These are phyloP conservation scores for Tetrapisispora phaffii DNA, from an alignment of 805 yeast genomes.

Conservation along the genomic window DNA sequence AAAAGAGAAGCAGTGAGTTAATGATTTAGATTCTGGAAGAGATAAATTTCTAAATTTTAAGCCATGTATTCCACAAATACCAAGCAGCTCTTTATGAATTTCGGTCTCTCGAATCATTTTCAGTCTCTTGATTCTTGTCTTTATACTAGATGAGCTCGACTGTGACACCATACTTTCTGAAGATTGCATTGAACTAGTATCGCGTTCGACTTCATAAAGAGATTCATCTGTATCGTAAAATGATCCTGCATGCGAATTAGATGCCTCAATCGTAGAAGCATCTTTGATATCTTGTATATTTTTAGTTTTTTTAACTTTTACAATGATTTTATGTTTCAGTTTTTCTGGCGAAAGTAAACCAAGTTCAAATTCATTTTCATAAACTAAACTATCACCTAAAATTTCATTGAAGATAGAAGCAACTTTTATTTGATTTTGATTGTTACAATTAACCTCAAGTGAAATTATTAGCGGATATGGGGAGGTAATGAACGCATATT, in stretches of 20 bases:
- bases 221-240: slow-evolving; percentile 25
- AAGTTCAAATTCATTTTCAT: slow-evolving; percentile 3
- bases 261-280: neutral
- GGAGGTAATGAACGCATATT: slow-evolving; percentile 81
- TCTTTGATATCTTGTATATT: neutral
- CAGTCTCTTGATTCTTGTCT: slow-evolving; percentile 27
- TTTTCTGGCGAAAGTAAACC: slow-evolving; percentile 63
- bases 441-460: slow-evolving; percentile 71
- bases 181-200: slow-evolving; percentile 8
- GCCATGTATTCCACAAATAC: slow-evolving; percentile 44
- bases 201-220: slow-evolving; percentile 26
- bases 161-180: slow-evolving; percentile 7
- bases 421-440: slow-evolving; percentile 55
- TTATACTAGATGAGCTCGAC: slow-evolving; percentile 3
- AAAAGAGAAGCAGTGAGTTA: slow-evolving; percentile 78
- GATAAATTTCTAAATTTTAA: slow-evolving; percentile 72
- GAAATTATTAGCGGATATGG: slow-evolving; percentile 82
- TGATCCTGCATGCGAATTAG: slow-evolving; percentile 6
- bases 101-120: slow-evolving; percentile 18
- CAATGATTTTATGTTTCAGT: slow-evolving; percentile 56
- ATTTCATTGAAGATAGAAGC: slow-evolving; percentile 42
- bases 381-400: slow-evolving; percentile 2
- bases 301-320: slow-evolving; percentile 64
- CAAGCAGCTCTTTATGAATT: slow-evolving; percentile 18
- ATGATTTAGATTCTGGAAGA: slow-evolving; percentile 71